Base-by-base conservation (phyloP, 2,329 filamentous ascomycete species). In the Ophiostoma sp. region DNA sequence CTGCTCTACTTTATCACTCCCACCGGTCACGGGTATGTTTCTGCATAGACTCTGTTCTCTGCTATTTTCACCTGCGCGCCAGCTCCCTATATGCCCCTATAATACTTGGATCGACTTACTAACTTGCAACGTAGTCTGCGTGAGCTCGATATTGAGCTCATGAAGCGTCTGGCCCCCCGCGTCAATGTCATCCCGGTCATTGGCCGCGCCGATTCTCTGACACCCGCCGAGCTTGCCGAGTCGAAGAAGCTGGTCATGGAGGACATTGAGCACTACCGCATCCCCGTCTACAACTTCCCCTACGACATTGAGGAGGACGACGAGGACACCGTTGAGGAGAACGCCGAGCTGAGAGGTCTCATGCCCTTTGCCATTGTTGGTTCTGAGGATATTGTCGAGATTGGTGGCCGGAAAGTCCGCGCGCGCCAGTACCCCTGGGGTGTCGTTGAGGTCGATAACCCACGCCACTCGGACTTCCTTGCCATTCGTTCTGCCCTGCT, bases 211-310 rank as follows among this genome's bases (percentile, higher is more conserved):
- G 95, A 99, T 81, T 96, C 95, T 31, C 90, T 99, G 73, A 99
- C 95, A 70, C 95, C 95, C 54, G 90, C 92, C 75, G 95, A 99
- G 84, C 87, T 99, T 74, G 95, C 95, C 75, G 95, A 99, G 83
- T 98, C 94, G 76, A 99, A 99, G 89, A 99, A 98, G 87, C 88
- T 99, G 73, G 94, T 99, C 78, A 99, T 99, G 95, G 95, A 99
- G 85, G 95, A 99, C 80, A 99, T 99, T 76, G 95, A 99, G 83
- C 95, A 99, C 83, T 99, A 99, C 85, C 91, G 95, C 79, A 99
- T 99, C 76, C 95, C 95, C 66, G 94, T 99, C 75, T 99, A 99
- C 88, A 99, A 99, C 87, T 99, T 99, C 86, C 95, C 95, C 67
- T 99, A 99, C 84, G 95, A 99, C 77, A 96, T 99, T 73, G 95